Base-by-base conservation (phyloP, 768 basidiomycete species). In the Serendipita indica region DNA sequence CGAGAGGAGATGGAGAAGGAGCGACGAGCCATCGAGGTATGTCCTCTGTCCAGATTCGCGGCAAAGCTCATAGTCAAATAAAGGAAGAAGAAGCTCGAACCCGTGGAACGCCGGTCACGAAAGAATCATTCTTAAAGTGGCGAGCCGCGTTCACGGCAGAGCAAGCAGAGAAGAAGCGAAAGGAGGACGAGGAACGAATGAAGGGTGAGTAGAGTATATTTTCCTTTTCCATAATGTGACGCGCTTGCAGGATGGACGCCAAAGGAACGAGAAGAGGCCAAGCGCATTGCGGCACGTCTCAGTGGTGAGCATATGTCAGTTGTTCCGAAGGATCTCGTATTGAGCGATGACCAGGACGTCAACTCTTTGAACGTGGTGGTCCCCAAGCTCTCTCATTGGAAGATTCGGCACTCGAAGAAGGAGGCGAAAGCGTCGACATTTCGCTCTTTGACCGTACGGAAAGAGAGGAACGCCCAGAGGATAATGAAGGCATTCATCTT, bases 71-170 rank as follows among this genome's bases (percentile, higher is more conserved):
- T 16, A 18, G 18, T 34, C 60, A 18, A 18, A 13, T 39, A 60
- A 60, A 96, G 91, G 91, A 81, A 61, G 86, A 94, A 70, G 85
- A 89, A 71, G 83, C 83, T 33, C 79, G 84, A 61, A 92, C 86
- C 52, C 80, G 85, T 57, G 94, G 94, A 30, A 97, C 94, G n/a
- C 82, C 86, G 33, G 89, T 99, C 32, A 97, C 92, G 0, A 65
- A 75, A 25, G 84, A 82, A 60, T 80, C 83, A 0, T 99, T 97
- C 74, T 79, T 74, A 59, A 74, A 71, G 28, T 97, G 94, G 93
- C 84, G 86, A 69, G 70, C 69, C 30, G 79, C 75, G 63, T 96
- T 96, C 64, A 83, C 88, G 65, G 77, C 75, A 65, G 86, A 88
- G 69, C 68, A 79, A 65, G 73, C 75, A 7, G 66, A 66, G 39